phyloP scores from a whole-genome alignment of 306 rosid species.

The Cucurbita pepo region DNA sequence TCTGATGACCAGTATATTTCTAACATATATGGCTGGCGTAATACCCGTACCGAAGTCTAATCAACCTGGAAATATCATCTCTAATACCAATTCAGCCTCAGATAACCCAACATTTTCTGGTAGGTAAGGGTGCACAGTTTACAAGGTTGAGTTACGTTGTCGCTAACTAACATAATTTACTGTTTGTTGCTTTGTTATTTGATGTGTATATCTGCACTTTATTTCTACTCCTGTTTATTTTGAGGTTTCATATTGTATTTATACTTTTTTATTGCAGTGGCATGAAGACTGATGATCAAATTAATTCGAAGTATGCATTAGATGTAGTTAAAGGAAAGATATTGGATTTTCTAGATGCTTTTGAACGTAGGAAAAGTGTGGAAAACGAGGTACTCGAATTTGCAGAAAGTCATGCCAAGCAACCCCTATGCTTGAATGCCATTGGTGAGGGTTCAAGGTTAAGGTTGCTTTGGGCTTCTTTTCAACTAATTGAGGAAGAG shows the following conservation, averaged over 20 bases:
- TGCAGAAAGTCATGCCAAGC: conserved; percentile 18
- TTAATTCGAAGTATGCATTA: conserved; percentile 38
- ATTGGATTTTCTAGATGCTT: conserved; percentile 47
- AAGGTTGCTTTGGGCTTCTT: conserved; percentile 68
- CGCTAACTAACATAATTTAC: neutral
- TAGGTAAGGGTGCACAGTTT: conserved; percentile 80
- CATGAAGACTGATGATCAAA: conserved; percentile 17
- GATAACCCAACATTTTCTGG: conserved; percentile 56
- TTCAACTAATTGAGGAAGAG: conserved; percentile 71
- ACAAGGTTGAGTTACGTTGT: conserved; percentile 16
- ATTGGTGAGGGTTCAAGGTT: conserved; percentile 75
- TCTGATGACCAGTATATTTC: conserved; percentile 70
- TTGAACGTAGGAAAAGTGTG: conserved; percentile 33
- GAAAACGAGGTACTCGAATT: conserved; percentile 32
- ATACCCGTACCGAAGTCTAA: conserved; percentile 40
- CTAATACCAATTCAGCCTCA: conserved; percentile 20
- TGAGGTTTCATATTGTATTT: conserved; percentile 12
- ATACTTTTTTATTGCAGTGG: conserved; percentile 32
- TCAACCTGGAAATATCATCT: conserved; percentile 27
- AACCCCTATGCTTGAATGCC: conserved; percentile 71
- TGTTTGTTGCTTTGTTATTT: neutral
- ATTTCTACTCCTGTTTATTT: neutral
- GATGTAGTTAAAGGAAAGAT: conserved; percentile 58
- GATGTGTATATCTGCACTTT: conserved; percentile 3
- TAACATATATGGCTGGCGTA: conserved; percentile 78